Evolutionary conservation across 2,329 filamentous ascomycete species (phyloP).

Genomic region (Phoma sp.): DNA sequence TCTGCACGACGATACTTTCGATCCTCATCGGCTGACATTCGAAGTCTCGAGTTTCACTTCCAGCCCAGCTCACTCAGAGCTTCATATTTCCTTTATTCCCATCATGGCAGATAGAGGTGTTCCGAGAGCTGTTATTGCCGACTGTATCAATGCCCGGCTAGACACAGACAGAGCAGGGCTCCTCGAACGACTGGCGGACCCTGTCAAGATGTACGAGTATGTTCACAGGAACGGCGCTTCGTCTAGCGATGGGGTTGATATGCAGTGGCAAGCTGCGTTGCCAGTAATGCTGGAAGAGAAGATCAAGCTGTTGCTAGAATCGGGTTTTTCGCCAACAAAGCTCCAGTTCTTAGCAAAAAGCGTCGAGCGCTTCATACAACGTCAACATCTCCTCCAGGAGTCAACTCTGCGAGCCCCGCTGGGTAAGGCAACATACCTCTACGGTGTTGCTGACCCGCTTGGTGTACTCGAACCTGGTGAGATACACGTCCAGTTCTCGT

Average conservation of each 20-base stretch:
- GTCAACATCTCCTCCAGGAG: conserved; percentile 62
- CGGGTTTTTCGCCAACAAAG: conserved; percentile 63
- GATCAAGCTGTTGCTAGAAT: conserved; percentile 43
- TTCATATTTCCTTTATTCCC: conserved; percentile 73
- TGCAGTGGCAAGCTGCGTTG: conserved; percentile 34
- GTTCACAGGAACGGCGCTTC: conserved; percentile 49
- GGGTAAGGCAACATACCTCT: conserved; percentile 65
- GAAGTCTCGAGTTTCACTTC: conserved; percentile 64
- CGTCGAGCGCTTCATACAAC: conserved; percentile 56
- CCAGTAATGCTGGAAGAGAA: conserved; percentile 33
- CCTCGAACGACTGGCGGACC: conserved; percentile 58
- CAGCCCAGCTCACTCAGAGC: conserved; percentile 57
- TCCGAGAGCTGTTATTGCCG: conserved; percentile 53
- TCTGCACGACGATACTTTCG: conserved; percentile 50
- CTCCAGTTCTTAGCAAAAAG: conserved; percentile 58
- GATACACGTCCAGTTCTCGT: conserved; percentile 71
- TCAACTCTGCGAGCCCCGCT: conserved; percentile 67
- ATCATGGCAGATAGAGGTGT: conserved; percentile 68
- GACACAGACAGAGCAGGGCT: conserved; percentile 60
- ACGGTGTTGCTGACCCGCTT: conserved; percentile 73
- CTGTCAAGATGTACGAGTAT: conserved; percentile 59
- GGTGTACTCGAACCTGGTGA: conserved; percentile 68
- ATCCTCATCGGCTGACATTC: conserved; percentile 65
- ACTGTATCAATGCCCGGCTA: conserved; percentile 60
- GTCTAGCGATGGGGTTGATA: conserved; percentile 27